phyloP scores from a whole-genome alignment of 2,329 filamentous ascomycete species.

The Stemphylium beticola region DNA sequence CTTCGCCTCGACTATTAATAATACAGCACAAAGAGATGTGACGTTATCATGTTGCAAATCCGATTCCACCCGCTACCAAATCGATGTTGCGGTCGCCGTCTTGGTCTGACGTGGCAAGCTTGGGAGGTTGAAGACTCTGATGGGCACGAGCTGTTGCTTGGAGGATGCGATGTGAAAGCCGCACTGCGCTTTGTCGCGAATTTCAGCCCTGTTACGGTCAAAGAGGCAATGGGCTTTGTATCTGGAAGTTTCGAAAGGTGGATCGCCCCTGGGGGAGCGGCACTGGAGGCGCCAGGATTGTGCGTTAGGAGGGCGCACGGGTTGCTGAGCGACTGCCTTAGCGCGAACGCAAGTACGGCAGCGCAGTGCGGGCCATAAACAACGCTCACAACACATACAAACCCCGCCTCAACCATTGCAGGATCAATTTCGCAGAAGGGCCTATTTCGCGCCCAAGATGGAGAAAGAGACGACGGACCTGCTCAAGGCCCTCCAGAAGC shows the following conservation, averaged over 20 bases:
- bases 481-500: slow-evolving; percentile 61
- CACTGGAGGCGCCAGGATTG: slow-evolving; percentile 9
- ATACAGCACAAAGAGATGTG: neutral
- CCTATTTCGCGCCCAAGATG: slow-evolving; percentile 50
- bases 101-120: slow-evolving; percentile 6
- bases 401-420: slow-evolving; percentile 22
- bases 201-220: neutral
- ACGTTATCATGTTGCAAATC: neutral
- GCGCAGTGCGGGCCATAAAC: slow-evolving; percentile 12
- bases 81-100: neutral
- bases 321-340: slow-evolving; percentile 18
- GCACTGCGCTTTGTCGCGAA: neutral
- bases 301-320: slow-evolving; percentile 17
- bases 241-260: slow-evolving; percentile 11
- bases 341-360: slow-evolving; percentile 11
- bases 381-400: slow-evolving; percentile 22
- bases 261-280: slow-evolving; percentile 13
- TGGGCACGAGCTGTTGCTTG: neutral
- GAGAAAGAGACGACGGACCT: slow-evolving; percentile 63
- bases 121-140: neutral
- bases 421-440: slow-evolving; percentile 26
- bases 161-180: neutral
- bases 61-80: neutral
- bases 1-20: neutral
- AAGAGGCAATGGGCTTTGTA: neutral